Base-by-base conservation (phyloP, 2,329 filamentous ascomycete genomes). In the Diatrype stigma region DNA sequence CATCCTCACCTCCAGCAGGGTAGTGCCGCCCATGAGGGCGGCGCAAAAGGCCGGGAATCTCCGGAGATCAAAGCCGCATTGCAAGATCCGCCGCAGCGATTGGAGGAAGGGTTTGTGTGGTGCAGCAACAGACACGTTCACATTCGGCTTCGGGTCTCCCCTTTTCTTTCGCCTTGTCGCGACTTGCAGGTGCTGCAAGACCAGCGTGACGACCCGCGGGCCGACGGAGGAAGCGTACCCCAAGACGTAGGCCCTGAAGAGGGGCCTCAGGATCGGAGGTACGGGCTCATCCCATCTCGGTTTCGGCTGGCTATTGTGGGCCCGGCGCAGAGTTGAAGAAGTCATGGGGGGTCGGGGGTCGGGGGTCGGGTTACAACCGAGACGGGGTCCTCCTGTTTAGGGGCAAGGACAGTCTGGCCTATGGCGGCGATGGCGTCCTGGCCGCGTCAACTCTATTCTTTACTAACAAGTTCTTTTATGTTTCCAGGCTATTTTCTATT, bases 21-120 rank as follows among this genome's bases (percentile, higher is more conserved):
- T 82, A 55, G 77, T 79, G 37, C 82, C 81, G 32, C 82, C 83
- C 37, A 81, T 77, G 10, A 86, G 67, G 6, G 75, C 71, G 7
- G 81, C 82, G 63, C 82, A 86, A 62, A 86, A 86, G 3, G 81
- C 73, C 42, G 83, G 81, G 60, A 86, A 86, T 8, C 81, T 73
- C 53, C 77, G 76, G 50, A 71, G 68, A 42, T 81, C 78, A 16
- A 85, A 67, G 2, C 79, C 81, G 7, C 73, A 73, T 38, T 67
- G 68, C 32, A 85, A 62, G 51, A 82, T 76, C 42, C 62, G 69
- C 49, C 48, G 63, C 60, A 71, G 61, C 46, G 65, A 70, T 56
- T 57, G 62, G 56, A 59, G 46, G 49, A 69, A 62, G 46, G 63
- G 56, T 47, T 67, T 62, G 47, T 59, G 60, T 46, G 60, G 59